Percentiles rank a stretch among this genome's conserved stretches.
phyloP scores from a whole-genome alignment of 2,329 filamentous ascomycete species.

The Trichoderma sp. region DNA sequence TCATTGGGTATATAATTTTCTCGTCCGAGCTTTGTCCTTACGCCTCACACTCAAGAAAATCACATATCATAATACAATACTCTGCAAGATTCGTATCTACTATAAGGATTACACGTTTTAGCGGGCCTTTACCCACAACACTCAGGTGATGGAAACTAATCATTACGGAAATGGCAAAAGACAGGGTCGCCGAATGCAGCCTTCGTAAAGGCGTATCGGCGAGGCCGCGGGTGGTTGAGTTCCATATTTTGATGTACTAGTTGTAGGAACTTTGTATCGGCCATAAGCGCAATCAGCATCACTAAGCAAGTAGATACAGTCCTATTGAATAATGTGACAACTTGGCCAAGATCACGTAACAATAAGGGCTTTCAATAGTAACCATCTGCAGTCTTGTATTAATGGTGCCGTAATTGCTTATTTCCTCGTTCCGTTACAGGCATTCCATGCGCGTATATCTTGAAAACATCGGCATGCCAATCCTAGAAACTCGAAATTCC shows the following conservation, averaged over 20 bases:
- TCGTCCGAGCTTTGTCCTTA: too few relatives aligned
- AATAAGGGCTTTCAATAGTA: neutral
- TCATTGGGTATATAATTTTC: too few relatives aligned
- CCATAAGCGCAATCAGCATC: neutral
- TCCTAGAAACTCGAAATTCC: neutral
- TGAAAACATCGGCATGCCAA: neutral
- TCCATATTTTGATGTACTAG: neutral
- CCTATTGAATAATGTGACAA: neutral
- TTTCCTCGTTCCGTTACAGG: neutral
- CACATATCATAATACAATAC: neutral
- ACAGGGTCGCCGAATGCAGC: neutral
- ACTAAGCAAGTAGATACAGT: neutral
- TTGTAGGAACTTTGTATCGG: neutral
- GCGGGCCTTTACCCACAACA: neutral
- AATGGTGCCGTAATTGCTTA: neutral
- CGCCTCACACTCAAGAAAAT: too few relatives aligned
- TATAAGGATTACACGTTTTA: neutral
- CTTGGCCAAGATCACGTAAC: neutral
- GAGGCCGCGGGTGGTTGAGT: neutral
- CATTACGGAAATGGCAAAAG: neutral
- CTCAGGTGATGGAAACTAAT: neutral
- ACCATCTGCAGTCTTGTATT: neutral
- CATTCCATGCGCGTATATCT: neutral
- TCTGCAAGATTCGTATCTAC: neutral
- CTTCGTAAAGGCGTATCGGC: neutral